Evolutionary conservation across 148 eudicot species (phyloP), one percentile per base, ranked within the genome.

Genomic region (Spergularia bocconei): DNA sequence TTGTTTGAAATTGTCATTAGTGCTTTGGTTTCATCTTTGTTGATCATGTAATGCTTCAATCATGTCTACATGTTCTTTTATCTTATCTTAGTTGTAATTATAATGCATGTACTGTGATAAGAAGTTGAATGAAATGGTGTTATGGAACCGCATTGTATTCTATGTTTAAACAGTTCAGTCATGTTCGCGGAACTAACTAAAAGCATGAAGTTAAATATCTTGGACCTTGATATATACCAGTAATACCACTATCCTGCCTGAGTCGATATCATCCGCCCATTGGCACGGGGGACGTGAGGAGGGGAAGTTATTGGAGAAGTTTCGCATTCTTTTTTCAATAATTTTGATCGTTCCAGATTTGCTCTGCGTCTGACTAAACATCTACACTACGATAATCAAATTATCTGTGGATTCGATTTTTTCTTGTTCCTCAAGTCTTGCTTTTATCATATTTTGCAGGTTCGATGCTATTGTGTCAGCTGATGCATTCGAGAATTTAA

Each of bases 391-490:
- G 12, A 50, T 60, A 19, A 7, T 63, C 57, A 56, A n/a, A 64
- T 44, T 66, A 58, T 59, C 38, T 68, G 6, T 39, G 25, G 25
- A 59, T 57, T 2, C 60, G 39, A 65, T 69, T 56, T 78, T 53
- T 53, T 11, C 71, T 66, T 67, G 36, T 68, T 77, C 33, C 16
- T 63, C 56, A 66, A 25, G 51, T 3, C 63, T 65, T 70, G 60
- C 36, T 23, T 23, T 19, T 76, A 6, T 72, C 62, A 4, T 68
- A 41, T 72, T 17, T 71, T 69, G 47, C 90, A 95, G 98, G 88
- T 95, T 95, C 79, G 97, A 95, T 82, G 96, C 98, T 70, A 92
- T 95, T 85, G 97, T 95, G 70, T 95, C 98, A 63, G 98, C 97
- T 73, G 98, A 95, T 89, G 96, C 96, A 50, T 95, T 95, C 79